phyloP scores from a whole-genome alignment of 2,329 filamentous ascomycete species.

The Rutstroemia sydowiana region DNA sequence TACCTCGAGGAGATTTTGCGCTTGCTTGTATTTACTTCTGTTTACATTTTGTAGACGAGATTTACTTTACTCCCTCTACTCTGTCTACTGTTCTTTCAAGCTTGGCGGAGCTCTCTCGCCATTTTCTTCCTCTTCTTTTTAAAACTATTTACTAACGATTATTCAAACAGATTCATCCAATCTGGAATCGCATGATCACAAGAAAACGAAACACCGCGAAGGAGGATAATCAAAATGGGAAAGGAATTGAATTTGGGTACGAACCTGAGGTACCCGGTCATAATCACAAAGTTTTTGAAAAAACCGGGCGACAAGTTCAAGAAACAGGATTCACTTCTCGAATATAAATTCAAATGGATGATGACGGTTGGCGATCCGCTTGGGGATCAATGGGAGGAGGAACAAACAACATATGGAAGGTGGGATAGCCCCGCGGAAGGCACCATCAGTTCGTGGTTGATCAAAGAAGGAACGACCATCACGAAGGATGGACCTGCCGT shows the following conservation, averaged over 20 bases:
- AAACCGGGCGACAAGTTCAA: constrained; percentile 65
- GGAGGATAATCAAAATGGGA: constrained; percentile 34
- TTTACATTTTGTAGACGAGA: not conserved
- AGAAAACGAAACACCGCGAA: constrained; percentile 16
- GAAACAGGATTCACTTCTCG: constrained; percentile 71
- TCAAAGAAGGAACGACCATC: constrained; percentile 60
- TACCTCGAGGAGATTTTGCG: not conserved
- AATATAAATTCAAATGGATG: constrained; percentile 78
- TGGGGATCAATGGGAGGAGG: constrained; percentile 56
- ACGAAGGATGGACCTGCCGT: constrained; percentile 51
- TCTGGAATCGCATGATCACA: constrained; percentile 27
- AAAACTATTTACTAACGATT: constrained; percentile 14
- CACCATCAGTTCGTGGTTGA: constrained; percentile 66
- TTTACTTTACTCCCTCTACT: not conserved
- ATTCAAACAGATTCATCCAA: constrained; percentile 10
- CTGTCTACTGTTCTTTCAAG: too few relatives aligned
- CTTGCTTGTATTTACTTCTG: not conserved
- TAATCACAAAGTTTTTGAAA: constrained; percentile 78
- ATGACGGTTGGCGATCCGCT: constrained; percentile 65
- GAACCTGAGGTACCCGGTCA: constrained; percentile 85
- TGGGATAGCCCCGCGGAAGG: constrained; percentile 84
- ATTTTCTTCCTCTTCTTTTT: not conserved
- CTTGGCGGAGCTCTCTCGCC: not conserved
- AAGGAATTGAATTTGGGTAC: constrained; percentile 47
- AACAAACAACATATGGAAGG: constrained; percentile 63